Evolutionary conservation across 2,329 filamentous ascomycete species (phyloP), one percentile per base, ranked within the genome.

Genomic region (Aschersonia sp.): DNA sequence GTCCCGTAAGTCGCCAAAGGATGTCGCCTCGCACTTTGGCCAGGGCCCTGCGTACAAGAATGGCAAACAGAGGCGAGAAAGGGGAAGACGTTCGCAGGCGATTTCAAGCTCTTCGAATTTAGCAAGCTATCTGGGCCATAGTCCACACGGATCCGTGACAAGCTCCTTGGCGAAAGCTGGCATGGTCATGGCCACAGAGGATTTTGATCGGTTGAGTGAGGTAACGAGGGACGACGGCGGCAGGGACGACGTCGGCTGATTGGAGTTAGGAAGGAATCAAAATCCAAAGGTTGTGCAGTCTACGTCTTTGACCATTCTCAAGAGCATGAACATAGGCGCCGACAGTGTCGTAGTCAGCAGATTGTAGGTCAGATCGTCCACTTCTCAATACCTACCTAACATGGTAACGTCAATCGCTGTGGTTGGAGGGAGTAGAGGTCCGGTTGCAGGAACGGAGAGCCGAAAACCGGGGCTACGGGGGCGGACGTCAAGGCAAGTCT

Each of bases 131-230:
- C 47, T 47, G 31, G 47, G 51, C 30, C 52, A 54, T 45, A 56
- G 54, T 48, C 54, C 55, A 31, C 47, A 40, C 20, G 52, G 45
- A 42, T 9, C 9, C 6, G 9, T 5, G 4, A 53, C 56, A 30
- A 53, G 52, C 31, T 56, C 58, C 5, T 49, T 61, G 44, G 59
- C 51, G 31, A 50, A 57, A 48, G 60, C 59, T 5, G 58, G 57
- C 28, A 49, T 60, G 43, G 49, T 56, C 20, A 43, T 63, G 51
- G 62, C 59, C 32, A 56, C 56, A 32, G 52, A 53, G 30, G 56
- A 64, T n/a, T 51, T 65, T 35, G 62, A 65, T 35, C 56, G 60
- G n/a, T 48, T 64, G 46, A 63, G 58, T 45, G 41, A 48, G 44
- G 55, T 54, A 52, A 58, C 61, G 28, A 55, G 56, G 46, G 40